Conservation (phyloP, 2,329 filamentous ascomycete genomes). For the Talaromyces sp. region DNA sequence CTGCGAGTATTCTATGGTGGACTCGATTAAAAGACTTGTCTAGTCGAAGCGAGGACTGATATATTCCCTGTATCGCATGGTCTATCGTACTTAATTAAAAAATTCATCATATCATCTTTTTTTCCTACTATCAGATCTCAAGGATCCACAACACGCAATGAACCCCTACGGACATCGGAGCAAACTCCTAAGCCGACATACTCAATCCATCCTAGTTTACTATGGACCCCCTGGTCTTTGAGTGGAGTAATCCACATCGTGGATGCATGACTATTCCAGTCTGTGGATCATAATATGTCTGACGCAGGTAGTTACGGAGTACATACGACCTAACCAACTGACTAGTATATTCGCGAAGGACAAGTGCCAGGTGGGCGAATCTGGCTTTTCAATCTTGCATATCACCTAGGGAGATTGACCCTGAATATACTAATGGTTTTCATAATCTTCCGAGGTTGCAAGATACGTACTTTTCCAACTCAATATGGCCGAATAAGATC, state of each 20-base stretch:
- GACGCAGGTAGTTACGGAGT: background rate
- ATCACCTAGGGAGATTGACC: background rate
- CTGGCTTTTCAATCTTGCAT: background rate
- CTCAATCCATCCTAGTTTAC: background rate
- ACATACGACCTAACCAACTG: background rate
- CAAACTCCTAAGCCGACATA: background rate
- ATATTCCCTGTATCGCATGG: background rate
- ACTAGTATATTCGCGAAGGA: background rate
- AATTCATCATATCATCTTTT: background rate
- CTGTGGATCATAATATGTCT: background rate
- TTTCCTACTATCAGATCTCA: background rate
- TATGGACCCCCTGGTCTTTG: background rate
- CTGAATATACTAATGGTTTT: background rate
- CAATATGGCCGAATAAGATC: background rate
- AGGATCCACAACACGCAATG: background rate
- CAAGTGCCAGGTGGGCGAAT: background rate
- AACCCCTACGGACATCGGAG: background rate
- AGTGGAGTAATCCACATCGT: background rate
- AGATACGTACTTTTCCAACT: background rate
- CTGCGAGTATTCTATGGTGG: background rate
- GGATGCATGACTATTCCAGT: constrained; percentile 1
- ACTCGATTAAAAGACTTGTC: background rate
- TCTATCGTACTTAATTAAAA: background rate
- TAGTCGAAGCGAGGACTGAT: background rate
- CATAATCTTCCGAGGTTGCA: background rate